phyloP scores from a whole-genome alignment of 805 yeast species.

The Komagataella populi region DNA sequence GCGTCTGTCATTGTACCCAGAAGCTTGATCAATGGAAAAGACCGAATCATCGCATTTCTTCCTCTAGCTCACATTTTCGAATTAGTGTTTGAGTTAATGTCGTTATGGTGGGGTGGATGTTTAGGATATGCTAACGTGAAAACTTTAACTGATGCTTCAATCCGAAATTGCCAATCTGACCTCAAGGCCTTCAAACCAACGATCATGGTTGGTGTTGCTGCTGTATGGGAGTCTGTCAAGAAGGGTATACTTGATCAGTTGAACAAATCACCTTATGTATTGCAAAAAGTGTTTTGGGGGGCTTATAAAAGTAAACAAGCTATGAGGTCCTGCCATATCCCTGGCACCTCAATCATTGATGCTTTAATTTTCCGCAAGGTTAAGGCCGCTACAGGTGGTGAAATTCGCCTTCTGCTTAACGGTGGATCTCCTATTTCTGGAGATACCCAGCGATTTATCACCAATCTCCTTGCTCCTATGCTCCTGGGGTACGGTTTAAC shows the following conservation, averaged over 20 bases:
- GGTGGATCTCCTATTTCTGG: constrained; percentile 88
- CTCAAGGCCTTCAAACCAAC: constrained; percentile 81
- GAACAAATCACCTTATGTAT: constrained; percentile 43
- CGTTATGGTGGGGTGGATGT: constrained; percentile 81
- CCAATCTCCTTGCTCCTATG: constrained; percentile 71
- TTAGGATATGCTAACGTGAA: constrained; percentile 89
- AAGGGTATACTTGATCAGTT: constrained; percentile 82
- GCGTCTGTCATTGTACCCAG: constrained; percentile 48
- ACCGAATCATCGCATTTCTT: constrained; percentile 74
- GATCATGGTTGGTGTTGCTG: constrained; percentile 95
- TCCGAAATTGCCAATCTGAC: constrained; percentile 81
- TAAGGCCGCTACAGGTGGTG: constrained; percentile 92
- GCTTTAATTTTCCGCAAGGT: constrained; percentile 70
- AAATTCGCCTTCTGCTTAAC: constrained; percentile 55
- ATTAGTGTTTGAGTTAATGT: constrained; percentile 67
- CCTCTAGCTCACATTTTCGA: constrained; percentile 97
- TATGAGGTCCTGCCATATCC: constrained; percentile 52
- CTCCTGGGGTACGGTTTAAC: constrained; percentile 93
- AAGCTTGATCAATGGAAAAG: constrained; percentile 34
- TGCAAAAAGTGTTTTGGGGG: constrained; percentile 80
- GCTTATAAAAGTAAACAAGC: constrained; percentile 66
- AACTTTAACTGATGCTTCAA: constrained; percentile 73
- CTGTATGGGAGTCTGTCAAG: constrained; percentile 93
- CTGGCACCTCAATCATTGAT: constrained; percentile 64
- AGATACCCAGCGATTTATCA: constrained; percentile 72